These are phyloP conservation scores for Penicillium robsamsonii DNA, from an alignment of 495 filamentous ascomycete species.

Conservation along the genomic window DNA sequence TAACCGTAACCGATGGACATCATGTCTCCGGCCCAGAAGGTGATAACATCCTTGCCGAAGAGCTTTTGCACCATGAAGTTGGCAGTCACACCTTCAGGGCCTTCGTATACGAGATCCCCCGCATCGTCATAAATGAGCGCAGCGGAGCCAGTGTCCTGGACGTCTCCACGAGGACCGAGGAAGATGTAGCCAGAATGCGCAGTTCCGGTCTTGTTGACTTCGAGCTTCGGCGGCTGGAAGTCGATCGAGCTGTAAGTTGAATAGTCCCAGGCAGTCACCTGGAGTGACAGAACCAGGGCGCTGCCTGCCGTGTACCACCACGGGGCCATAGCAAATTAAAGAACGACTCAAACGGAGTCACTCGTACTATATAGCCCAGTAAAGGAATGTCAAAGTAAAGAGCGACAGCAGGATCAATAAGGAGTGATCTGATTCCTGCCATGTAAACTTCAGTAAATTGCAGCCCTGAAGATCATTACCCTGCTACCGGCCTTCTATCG, in stretches of 20 bases:
- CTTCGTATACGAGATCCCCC: slow-evolving; percentile 35
- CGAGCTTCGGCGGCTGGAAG: slow-evolving; percentile 30
- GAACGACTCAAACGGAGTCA: slow-evolving; percentile 4
- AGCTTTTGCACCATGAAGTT: slow-evolving; percentile 37
- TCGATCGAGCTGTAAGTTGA: slow-evolving; percentile 27
- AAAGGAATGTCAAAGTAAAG: slow-evolving; percentile 17
- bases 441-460: neutral
- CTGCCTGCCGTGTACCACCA: slow-evolving; percentile 25
- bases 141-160: slow-evolving; percentile 26
- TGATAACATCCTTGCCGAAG: slow-evolving; percentile 34
- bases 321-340: slow-evolving; percentile 14
- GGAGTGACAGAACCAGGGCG: slow-evolving; percentile 28
- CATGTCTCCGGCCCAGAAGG: slow-evolving; percentile 40
- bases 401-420: neutral
- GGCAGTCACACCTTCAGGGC: slow-evolving; percentile 33
- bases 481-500: neutral
- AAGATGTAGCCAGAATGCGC: slow-evolving; percentile 38
- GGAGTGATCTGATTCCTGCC: too few species aligned
- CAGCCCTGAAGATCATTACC: slow-evolving; percentile 23
- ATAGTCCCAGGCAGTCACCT: slow-evolving; percentile 29
- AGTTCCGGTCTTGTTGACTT: slow-evolving; percentile 30
- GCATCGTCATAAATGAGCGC: slow-evolving; percentile 39
- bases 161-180: slow-evolving; percentile 33
- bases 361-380: neutral
- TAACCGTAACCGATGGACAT: slow-evolving; percentile 34